Conservation (phyloP, 202 grass and related monocot species). For the Carex arenaria region DNA sequence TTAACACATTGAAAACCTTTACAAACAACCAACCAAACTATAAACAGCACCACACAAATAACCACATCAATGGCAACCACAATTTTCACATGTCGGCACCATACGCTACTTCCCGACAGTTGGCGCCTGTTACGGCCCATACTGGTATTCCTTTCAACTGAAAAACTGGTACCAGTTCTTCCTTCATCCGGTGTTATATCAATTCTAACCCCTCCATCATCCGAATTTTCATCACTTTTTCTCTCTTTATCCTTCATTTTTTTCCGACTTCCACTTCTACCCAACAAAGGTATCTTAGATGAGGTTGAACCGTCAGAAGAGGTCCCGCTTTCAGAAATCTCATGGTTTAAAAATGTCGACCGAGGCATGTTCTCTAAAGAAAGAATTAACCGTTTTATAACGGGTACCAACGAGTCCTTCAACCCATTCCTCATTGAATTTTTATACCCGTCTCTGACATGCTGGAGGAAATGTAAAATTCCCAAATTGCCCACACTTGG, state of each 20-base stretch:
- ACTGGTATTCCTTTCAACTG: constrained; percentile 42
- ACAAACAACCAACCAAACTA: constrained; percentile 68
- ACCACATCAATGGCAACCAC: constrained; percentile 46
- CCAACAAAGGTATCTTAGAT: constrained; percentile 63
- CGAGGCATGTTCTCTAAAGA: constrained; percentile 86
- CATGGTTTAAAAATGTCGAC: constrained; percentile 34
- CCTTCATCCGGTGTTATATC: constrained; percentile 45
- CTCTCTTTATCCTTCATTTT: constrained; percentile 69
- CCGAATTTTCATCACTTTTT: constrained; percentile 27
- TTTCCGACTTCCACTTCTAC: constrained; percentile 48
- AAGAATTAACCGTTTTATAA: constrained; percentile 60
- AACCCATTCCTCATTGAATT: constrained; percentile 34
- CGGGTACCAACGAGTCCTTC: constrained; percentile 51
- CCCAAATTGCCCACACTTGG: constrained; percentile 49
- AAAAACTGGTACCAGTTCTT: constrained; percentile 29
- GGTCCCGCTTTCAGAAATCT: constrained; percentile 13
- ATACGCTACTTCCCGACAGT: constrained; percentile 18
- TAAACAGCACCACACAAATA: constrained; percentile 62
- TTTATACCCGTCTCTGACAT: constrained; percentile 46
- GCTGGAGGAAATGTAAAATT: constrained; percentile 62
- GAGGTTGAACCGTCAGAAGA: constrained; percentile 34
- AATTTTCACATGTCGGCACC: constrained; percentile 47
- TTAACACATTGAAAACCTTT: constrained; percentile 58
- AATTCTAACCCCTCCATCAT: constrained; percentile 38
- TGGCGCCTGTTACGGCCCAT: constrained; percentile 15